Evolutionary conservation across 441 rosid genomes (phyloP).

Genomic region (Aleurites moluccanus): DNA sequence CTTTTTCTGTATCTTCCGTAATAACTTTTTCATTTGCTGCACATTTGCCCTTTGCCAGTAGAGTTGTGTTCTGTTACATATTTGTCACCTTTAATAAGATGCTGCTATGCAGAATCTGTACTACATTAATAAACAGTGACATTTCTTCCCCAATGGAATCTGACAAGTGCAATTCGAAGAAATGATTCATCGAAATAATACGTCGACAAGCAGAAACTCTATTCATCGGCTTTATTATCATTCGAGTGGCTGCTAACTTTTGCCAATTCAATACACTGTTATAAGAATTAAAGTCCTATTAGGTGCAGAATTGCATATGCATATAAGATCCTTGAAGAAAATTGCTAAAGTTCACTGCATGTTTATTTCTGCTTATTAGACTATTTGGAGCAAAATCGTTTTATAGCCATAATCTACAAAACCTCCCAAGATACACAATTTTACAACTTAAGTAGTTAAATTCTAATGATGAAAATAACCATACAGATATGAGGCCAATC

Average conservation of each 20-base stretch:
- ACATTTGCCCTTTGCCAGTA: not conserved
- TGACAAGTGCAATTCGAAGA: too few relatives aligned
- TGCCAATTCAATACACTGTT: too few relatives aligned
- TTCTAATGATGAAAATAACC: not conserved
- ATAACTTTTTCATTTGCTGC: not conserved
- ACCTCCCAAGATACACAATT: not conserved
- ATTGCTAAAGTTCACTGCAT: not conserved
- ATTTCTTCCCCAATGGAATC: not conserved
- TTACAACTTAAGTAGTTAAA: constrained; percentile 27
- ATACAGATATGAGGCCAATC: not conserved
- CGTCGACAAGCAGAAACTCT: too few relatives aligned
- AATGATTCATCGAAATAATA: too few relatives aligned
- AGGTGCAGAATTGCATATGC: not conserved
- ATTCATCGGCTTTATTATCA: not conserved
- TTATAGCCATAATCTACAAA: constrained; percentile 18
- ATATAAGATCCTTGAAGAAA: not conserved
- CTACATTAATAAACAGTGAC: not conserved
- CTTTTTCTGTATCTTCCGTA: not conserved
- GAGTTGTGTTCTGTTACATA: not conserved
- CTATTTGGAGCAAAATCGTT: constrained; percentile 6
- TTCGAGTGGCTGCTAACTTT: too few relatives aligned
- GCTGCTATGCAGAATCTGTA: not conserved
- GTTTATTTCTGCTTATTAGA: constrained; percentile 18
- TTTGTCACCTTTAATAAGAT: not conserved
- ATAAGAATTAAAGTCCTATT: too few relatives aligned